Percentiles rank a stretch among this genome's conserved stretches.
These are phyloP conservation scores for Cenchrus americanus DNA, from an alignment of 176 grass and related monocot genomes.

Conservation along the genomic window DNA sequence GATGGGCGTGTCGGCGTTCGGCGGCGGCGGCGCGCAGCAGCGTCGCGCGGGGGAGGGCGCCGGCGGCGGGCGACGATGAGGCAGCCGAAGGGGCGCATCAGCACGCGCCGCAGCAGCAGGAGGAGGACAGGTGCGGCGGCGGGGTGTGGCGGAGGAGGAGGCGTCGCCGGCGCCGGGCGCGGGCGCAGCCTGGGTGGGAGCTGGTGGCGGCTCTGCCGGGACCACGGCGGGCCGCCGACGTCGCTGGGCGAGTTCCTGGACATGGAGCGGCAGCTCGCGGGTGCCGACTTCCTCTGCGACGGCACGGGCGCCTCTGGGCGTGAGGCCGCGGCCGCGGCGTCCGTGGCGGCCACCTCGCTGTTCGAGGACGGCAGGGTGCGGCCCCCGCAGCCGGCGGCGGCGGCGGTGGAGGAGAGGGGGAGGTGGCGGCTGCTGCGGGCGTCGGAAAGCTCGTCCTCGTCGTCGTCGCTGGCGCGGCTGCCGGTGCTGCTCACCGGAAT, in stretches of 20 bases:
- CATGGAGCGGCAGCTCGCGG: constrained; percentile 71
- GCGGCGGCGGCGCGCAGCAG: constrained; percentile 15
- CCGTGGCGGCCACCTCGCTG: constrained; percentile 50
- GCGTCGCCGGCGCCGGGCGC: constrained; percentile 24
- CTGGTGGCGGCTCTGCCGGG: constrained; percentile 80
- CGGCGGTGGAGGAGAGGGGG: constrained; percentile 33
- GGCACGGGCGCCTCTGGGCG: constrained; percentile 21
- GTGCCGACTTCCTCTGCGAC: constrained; percentile 55
- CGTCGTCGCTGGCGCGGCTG: constrained; percentile 48
- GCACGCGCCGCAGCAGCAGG: not conserved
- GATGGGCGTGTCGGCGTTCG: constrained; percentile 84
- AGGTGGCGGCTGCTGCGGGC: constrained; percentile 36
- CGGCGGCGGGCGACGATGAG: not conserved
- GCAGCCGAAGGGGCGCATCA: not conserved
- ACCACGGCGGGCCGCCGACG: constrained; percentile 48
- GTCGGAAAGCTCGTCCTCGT: constrained; percentile 30
- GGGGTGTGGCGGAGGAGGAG: constrained; percentile 19
- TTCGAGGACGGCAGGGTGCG: constrained; percentile 76
- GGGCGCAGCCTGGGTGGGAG: constrained; percentile 42
- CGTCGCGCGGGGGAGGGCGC: not conserved
- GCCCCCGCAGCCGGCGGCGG: constrained; percentile 43
- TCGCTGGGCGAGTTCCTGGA: constrained; percentile 83
- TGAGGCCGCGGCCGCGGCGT: not conserved
- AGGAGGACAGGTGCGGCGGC: not conserved
- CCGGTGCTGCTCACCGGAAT: constrained; percentile 82